Evolutionary conservation across 345 rosid species (phyloP).

Genomic region (Euphorbia tirucalli): DNA sequence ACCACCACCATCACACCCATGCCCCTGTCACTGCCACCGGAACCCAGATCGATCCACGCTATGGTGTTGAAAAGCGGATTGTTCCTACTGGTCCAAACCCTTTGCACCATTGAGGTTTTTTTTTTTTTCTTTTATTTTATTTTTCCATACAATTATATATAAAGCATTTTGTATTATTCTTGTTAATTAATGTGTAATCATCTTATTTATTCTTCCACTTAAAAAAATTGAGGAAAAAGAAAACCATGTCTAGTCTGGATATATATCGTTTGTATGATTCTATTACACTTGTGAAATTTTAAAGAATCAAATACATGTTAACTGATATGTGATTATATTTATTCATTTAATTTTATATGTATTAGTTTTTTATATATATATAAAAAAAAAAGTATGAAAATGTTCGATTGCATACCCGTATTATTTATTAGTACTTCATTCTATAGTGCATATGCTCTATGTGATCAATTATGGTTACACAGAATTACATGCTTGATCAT

Average conservation of each 20-base stretch:
- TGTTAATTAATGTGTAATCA: slow-evolving; percentile 21
- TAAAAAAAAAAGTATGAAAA: background rate
- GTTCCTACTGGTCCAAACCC: slow-evolving; percentile 87
- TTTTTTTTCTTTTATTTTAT: slow-evolving; percentile 7
- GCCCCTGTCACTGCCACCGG: no score
- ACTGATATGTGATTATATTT: background rate
- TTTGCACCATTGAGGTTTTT: slow-evolving; percentile 57
- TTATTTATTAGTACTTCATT: no score
- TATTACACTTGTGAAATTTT: slow-evolving; percentile 13
- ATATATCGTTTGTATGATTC: slow-evolving; percentile 23
- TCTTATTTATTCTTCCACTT: slow-evolving; percentile 11
- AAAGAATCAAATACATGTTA: background rate
- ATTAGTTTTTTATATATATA: no score
- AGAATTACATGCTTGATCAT: slow-evolving; percentile 25
- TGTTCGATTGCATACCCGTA: no score
- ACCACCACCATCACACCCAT: no score
- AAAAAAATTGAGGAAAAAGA: background rate
- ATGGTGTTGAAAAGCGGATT: slow-evolving; percentile 57
- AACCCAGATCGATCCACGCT: slow-evolving; percentile 45
- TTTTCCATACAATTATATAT: background rate
- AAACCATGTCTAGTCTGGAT: slow-evolving; percentile 13
- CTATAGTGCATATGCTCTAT: background rate
- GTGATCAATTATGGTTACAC: background rate
- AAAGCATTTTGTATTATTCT: slow-evolving; percentile 16
- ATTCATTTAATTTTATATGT: background rate